Conservation (phyloP, 352 stramenopile genomes). For the Pelagophyceae sp. region DNA sequence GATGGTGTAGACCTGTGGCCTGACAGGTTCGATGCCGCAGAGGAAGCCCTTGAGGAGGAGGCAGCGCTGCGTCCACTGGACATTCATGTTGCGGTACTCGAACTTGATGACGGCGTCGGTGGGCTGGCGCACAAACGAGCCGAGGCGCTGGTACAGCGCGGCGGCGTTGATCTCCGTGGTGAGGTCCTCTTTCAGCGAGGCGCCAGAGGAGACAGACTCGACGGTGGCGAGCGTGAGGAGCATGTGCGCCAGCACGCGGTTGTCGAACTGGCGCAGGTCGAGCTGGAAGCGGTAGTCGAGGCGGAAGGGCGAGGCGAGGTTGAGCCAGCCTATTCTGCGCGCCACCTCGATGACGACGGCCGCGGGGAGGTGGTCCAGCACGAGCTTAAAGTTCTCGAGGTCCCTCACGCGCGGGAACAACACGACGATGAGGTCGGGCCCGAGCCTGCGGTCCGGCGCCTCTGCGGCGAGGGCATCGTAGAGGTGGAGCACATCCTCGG, state of each 20-base stretch:
- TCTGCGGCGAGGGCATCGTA: not conserved
- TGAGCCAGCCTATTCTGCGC: not conserved
- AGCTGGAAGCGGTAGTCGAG: not conserved
- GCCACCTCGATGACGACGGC: not conserved
- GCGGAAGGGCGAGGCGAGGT: not conserved
- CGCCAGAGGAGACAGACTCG: not conserved
- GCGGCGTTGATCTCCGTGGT: not conserved
- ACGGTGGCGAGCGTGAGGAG: not conserved
- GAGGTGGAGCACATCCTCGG: not conserved
- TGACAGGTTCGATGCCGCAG: not conserved
- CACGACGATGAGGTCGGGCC: not conserved
- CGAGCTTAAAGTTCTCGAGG: not conserved
- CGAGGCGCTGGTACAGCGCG: not conserved
- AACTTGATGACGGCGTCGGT: not conserved
- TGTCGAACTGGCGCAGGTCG: not conserved
- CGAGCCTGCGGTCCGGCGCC: not conserved
- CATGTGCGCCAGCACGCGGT: not conserved
- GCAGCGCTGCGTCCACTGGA: not conserved
- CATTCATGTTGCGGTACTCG: not conserved
- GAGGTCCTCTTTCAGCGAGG: not conserved
- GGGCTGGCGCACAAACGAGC: not conserved
- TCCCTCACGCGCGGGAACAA: not conserved
- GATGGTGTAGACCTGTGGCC: not conserved
- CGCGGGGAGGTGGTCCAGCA: not conserved
- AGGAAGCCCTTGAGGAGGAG: not conserved